phyloP scores from a whole-genome alignment of 495 filamentous ascomycete genomes.

The Aspergillus taichungensis region DNA sequence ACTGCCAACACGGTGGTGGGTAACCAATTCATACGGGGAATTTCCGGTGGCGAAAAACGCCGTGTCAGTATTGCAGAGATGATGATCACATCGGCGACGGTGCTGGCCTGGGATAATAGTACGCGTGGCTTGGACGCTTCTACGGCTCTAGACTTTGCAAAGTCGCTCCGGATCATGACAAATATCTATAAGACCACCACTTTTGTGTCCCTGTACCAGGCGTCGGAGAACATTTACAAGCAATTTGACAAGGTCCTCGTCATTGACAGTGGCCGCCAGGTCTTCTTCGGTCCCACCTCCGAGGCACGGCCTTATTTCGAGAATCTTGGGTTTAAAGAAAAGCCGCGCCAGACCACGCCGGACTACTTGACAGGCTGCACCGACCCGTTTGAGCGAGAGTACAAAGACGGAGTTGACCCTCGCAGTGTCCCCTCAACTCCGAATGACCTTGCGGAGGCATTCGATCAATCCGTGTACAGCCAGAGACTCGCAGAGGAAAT shows the following conservation, averaged over 20 bases:
- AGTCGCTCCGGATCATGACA: conserved; percentile 68
- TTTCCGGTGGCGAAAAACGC: conserved; percentile 81
- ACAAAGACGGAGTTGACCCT: conserved; percentile 51
- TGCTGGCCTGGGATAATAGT: conserved; percentile 76
- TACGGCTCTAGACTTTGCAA: conserved; percentile 65
- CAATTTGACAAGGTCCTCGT: conserved; percentile 85
- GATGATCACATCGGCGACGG: conserved; percentile 62
- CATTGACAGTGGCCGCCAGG: conserved; percentile 67
- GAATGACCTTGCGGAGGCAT: conserved; percentile 55
- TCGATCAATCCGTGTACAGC: conserved; percentile 52
- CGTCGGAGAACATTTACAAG: conserved; percentile 73
- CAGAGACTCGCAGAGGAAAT: conserved; percentile 56
- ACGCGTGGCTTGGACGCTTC: conserved; percentile 78
- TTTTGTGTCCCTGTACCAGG: conserved; percentile 77
- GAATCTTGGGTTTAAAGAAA: conserved; percentile 65
- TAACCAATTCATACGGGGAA: conserved; percentile 69
- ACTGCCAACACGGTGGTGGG: conserved; percentile 75
- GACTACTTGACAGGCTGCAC: conserved; percentile 83
- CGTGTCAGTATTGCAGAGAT: conserved; percentile 45
- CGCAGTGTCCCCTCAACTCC: conserved; percentile 59
- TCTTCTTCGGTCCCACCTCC: conserved; percentile 66
- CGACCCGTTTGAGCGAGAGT: conserved; percentile 73
- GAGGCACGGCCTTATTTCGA: conserved; percentile 76
- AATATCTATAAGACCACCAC: conserved; percentile 72
- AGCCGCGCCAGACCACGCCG: conserved; percentile 74